A percentile compares a stretch with the other conserved stretches of the same genome.
Evolutionary conservation across 2,329 filamentous ascomycete genomes (phyloP).

Genomic region (Pseudogymnoascus sp.): DNA sequence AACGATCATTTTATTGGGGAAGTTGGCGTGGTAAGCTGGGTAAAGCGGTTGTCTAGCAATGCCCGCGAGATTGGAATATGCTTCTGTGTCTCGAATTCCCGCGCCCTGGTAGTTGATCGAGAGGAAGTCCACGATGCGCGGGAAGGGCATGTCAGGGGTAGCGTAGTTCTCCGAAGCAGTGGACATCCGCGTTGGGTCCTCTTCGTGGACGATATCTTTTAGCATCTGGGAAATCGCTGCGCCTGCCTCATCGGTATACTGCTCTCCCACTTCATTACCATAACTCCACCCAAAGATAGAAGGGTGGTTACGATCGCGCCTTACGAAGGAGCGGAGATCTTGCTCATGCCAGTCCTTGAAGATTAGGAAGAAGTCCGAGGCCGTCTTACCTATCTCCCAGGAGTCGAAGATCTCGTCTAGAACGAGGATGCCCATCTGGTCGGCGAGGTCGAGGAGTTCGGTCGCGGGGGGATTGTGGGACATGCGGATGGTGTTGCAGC

Average conservation of each 20-base stretch:
- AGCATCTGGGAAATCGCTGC: slow-evolving; percentile 31
- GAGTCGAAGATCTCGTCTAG: slow-evolving; percentile 48
- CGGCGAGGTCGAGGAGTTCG: slow-evolving; percentile 43
- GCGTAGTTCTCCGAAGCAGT: slow-evolving; percentile 44
- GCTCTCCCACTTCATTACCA: slow-evolving; percentile 48
- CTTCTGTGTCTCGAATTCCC: slow-evolving; percentile 25
- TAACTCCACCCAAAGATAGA: slow-evolving; percentile 46
- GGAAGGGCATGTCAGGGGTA: slow-evolving; percentile 33
- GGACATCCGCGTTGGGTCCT: slow-evolving; percentile 40
- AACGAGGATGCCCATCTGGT: slow-evolving; percentile 43
- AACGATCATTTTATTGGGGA: slow-evolving; percentile 41
- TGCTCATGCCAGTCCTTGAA: slow-evolving; percentile 48
- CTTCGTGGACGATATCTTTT: slow-evolving; percentile 36
- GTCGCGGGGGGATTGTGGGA: slow-evolving; percentile 48
- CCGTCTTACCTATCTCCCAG: slow-evolving; percentile 39
- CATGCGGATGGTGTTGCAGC: slow-evolving; percentile 43
- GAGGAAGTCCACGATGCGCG: slow-evolving; percentile 38
- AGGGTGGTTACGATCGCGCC: slow-evolving; percentile 48
- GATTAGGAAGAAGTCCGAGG: slow-evolving; percentile 44
- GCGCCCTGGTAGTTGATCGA: slow-evolving; percentile 52
- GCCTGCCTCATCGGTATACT: slow-evolving; percentile 31
- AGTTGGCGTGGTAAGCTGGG: slow-evolving; percentile 37
- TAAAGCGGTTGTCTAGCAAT: slow-evolving; percentile 28
- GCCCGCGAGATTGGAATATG: slow-evolving; percentile 23
- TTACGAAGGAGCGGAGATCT: slow-evolving; percentile 43